Base-by-base conservation (phyloP, 768 basidiomycete genomes). In the Suillus brevipes region DNA sequence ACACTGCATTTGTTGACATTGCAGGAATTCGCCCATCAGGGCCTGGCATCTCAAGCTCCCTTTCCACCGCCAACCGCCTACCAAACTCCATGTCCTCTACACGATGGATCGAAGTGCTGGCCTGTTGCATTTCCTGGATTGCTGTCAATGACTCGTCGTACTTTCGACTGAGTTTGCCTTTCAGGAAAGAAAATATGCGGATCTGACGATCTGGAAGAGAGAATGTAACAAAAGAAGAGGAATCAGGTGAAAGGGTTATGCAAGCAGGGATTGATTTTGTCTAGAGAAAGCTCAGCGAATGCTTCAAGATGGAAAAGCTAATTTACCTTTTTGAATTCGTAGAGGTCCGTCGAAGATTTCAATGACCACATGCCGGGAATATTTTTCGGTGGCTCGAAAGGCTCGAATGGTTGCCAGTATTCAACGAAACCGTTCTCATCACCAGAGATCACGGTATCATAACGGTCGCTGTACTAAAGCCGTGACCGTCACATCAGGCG, bases 51-150 rank as follows among this genome's bases (percentile, higher is more conserved):
- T 98, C 95, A 50, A 99, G 78, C 72, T 99, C 97, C 66, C 92
- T 83, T 76, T 99, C 97, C 37, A 89, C 82, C 4, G 97, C 97
- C 67, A 99, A 80, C n/a, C 97, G 85, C 64, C 97, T 83, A n/a
- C 97, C 95, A 72, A 99, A 98, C 76, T 99, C 97, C 97, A 99
- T 99, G 78, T 98, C 95, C 62, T 99, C 97, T 20, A 99, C 88
- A 70, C 87, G 90, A 78, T 91, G 93, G 23, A 94, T 85, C 0
- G 93, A 91, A 5, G 97, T 97, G 1, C 95, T 97, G 2, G 95
- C 96, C 75, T 99, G 97, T 75, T 99, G 97, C 95, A 99, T 98
- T 76, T 98, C 96, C 74, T 97, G 94, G 45, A 96, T 92, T 0
- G 97, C 96, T 36, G 85, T 80, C 7, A 99, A 83, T 0, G 92